Base-by-base conservation (phyloP, 129 eudicot species). In the Centaurea solstitialis region DNA sequence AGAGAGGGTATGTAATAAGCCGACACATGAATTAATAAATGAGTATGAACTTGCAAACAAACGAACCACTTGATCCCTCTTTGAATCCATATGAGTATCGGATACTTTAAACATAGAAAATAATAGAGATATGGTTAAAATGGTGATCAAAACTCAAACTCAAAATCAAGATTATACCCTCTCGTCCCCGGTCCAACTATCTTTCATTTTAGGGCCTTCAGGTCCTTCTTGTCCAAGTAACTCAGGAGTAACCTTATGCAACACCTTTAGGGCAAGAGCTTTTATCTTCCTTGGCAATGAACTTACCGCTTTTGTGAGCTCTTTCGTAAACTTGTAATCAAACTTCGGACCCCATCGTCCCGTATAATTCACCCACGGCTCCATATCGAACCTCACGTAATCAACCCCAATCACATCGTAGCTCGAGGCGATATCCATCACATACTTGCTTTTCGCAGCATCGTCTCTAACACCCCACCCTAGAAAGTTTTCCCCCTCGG, bases 321-420 rank as follows among this genome's bases (percentile, higher is more conserved):
- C 74, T 7, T n/a, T 47, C 24, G 77, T 22, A 75, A 30, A 66
- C 3, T 0, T 1, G 61, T 85, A 85, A 50, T 15, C 22, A 43
- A 76, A 12, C 81, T 75, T 75, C 13, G 87, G 87, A 41, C 87
- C 87, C 82, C 87, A 85, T 75, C 85, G 70, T 20, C 87, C 87
- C 10, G 81, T 37, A 45, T 75, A 85, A 26, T 40, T 11, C 85
- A 85, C 10, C 87, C 85, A 85, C 21, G 73, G 75, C 72, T 80
- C 37, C 61, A 45, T 4, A 11, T 3, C 5, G 28, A 21, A 18
- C 59, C 28, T 4, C 39, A 40, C 65, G 30, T 75, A 37, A 72
- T 85, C 81, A 5, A 66, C 37, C 18, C 4, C 72, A 41, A 85
- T 74, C 38, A 76, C 33, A 12, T 85, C 15, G 57, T 85, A 76